Base-by-base conservation (phyloP, 495 filamentous ascomycete genomes). In the Penicillium subrubescens region DNA sequence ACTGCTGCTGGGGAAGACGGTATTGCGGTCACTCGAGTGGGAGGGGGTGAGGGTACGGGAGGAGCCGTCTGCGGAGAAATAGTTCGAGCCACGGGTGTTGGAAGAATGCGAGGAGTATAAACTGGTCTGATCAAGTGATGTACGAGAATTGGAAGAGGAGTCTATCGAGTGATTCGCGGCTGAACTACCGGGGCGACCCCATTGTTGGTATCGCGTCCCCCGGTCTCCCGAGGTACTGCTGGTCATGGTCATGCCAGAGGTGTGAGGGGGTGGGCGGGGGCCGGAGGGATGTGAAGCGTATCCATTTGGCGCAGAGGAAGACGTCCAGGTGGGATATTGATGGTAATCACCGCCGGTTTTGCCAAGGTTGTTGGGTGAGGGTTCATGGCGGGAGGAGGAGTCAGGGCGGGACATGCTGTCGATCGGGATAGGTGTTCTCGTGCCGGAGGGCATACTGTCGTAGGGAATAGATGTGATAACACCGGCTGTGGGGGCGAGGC, bases 401-500 rank as follows among this genome's bases (percentile, higher is more conserved):
- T 93, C 91, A 23, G 84, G 78, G 64, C 88, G 87, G 34, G 90
- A 89, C 55, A 94, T 81, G 69, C 90, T 91, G 37, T 97, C 90
- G 64, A 94, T 82, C 15, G 89, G 78, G 60, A 93, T 86, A 2
- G 94, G 92, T 46, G 87, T 88, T 57, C 83, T 84, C 37, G 79
- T 80, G 73, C 92, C 91, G 31, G 86, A 73, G 33, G 84, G 75
- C n/a, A 90, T 80, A 62, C 80, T 88, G 58, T 97, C 92, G 77
- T 94, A 97, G 14, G 95, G 92, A 62, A 99, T 94, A 1, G 90
- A 89, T 8, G 93, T 92, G 62, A 97, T 92, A 15, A 94, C 86
- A 53, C 93, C 95, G n/a, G 94, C 87, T 35, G 85, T 91, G 77
- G 88, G 88, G 62, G 90, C 88, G 25, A 96, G 71, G 43, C 84